phyloP scores from a whole-genome alignment of 495 filamentous ascomycete genomes.

The Pyrenopolyporus hunteri region DNA sequence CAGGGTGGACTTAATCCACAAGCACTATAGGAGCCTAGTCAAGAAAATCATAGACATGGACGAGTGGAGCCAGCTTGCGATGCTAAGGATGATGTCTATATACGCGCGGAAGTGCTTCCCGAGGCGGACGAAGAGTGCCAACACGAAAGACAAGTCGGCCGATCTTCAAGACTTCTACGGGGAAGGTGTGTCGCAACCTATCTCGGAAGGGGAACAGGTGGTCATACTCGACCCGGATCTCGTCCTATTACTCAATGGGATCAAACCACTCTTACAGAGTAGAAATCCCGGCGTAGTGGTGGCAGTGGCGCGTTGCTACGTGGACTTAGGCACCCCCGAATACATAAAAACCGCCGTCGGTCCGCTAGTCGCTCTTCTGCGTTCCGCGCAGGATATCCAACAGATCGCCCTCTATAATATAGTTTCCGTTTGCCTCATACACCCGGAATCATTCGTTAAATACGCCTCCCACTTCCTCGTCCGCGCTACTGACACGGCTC shows the following conservation, averaged over 20 bases:
- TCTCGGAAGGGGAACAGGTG: slow-evolving; percentile 61
- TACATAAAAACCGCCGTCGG: slow-evolving; percentile 76
- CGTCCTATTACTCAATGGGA: slow-evolving; percentile 77
- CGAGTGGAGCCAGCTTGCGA: slow-evolving; percentile 92
- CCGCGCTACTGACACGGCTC: slow-evolving; percentile 76
- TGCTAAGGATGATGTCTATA: slow-evolving; percentile 75
- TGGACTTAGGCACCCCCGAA: slow-evolving; percentile 76
- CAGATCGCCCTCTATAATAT: slow-evolving; percentile 92
- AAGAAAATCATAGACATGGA: slow-evolving; percentile 98
- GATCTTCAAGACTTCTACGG: slow-evolving; percentile 79
- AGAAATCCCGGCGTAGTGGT: slow-evolving; percentile 93
- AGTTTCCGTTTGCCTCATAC: slow-evolving; percentile 78
- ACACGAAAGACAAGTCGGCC: slow-evolving; percentile 41
- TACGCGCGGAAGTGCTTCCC: slow-evolving; percentile 94
- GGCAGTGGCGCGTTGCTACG: slow-evolving; percentile 82
- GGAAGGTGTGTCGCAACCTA: slow-evolving; percentile 51
- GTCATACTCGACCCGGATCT: slow-evolving; percentile 79
- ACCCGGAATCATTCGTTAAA: slow-evolving; percentile 77
- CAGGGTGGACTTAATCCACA: slow-evolving; percentile 83
- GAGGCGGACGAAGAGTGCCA: slow-evolving; percentile 62
- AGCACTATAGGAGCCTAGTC: slow-evolving; percentile 81
- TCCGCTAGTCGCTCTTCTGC: slow-evolving; percentile 82
- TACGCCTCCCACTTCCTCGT: slow-evolving; percentile 89
- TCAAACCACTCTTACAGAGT: slow-evolving; percentile 83
- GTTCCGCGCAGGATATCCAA: slow-evolving; percentile 83